Base-by-base conservation (phyloP, 805 yeast genomes). In the Metschnikowia lochheadii region DNA sequence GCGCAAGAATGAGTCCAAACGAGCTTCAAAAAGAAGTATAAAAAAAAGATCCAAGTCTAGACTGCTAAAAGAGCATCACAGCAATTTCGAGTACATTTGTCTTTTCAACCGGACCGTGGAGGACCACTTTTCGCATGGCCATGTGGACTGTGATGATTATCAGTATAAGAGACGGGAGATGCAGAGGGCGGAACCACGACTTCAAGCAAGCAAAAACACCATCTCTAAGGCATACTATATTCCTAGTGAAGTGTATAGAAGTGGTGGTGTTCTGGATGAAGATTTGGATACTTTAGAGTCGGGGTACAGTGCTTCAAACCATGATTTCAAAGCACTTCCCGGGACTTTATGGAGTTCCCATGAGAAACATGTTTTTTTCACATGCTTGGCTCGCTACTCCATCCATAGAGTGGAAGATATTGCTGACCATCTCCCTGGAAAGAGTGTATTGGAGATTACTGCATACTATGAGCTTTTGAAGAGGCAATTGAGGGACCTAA, bases 351-450 rank as follows among this genome's bases (percentile, higher is more conserved):
- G 87, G 87, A 59, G 72, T 1, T 50, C 59, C 0, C 48, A 50
- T 1, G 87, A 83, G 49, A 82, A 83, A 55, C 78, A 77, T 18
- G 37, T 49, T 13, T 83, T 83, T 61, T 83, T 81, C 61, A 66
- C 68, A 18, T 67, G 74, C 20, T 59, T 83, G 32, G 73, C 78
- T 1, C 64, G 83, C 33, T 76, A 70, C 56, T 76, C 83, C 2
- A 81, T 81, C 20, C 73, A 73, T 48, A 58, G 75, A n/a, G 47
- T 71, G 1, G 81, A 79, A 7, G 47, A 61, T 11, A 77, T 83
- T 1, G 58, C 63, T 13, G 57, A 56, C 2, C 56, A 66, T 13
- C 52, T 83, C 5, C 74, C 75, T 0, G 52, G 57, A 5, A 83
- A 82, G 57, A 65, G 79, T 3, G 52, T 58, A 3, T 31, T 67